phyloP scores from a whole-genome alignment of 2,329 filamentous ascomycete genomes.

The Phyllosticta ampelicida region DNA sequence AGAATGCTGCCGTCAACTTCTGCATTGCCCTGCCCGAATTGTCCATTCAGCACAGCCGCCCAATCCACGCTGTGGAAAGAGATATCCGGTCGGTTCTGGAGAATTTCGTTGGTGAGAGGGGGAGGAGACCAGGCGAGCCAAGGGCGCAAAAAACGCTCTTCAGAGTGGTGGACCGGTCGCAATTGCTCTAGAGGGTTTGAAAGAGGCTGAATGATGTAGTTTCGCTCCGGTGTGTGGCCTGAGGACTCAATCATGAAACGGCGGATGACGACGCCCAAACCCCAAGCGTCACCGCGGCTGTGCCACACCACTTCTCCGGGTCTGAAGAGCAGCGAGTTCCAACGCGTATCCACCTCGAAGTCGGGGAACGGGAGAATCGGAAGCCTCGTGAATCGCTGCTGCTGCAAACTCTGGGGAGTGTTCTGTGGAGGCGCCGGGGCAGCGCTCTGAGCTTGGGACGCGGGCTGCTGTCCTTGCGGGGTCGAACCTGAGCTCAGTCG shows the following conservation, averaged over 20 bases:
- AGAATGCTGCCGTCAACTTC: slow-evolving; percentile 49
- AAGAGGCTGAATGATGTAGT: slow-evolving; percentile 39
- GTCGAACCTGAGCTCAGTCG: background rate
- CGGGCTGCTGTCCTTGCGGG: background rate
- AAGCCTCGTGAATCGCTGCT: background rate
- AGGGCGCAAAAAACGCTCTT: slow-evolving; percentile 38
- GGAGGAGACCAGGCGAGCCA: slow-evolving; percentile 51
- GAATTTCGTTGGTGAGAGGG: slow-evolving; percentile 33
- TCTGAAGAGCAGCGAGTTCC: slow-evolving; percentile 40
- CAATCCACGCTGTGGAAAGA: slow-evolving; percentile 43
- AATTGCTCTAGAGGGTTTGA: slow-evolving; percentile 35
- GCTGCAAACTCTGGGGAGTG: background rate
- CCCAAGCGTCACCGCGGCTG: slow-evolving; percentile 41
- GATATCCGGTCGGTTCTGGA: slow-evolving; percentile 31
- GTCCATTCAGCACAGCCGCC: slow-evolving; percentile 25
- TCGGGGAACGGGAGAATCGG: slow-evolving; percentile 30
- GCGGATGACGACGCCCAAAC: slow-evolving; percentile 40
- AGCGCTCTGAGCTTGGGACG: background rate
- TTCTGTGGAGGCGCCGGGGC: background rate
- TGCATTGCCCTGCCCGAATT: slow-evolving; percentile 38
- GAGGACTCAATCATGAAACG: slow-evolving; percentile 30
- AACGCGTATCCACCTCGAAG: slow-evolving; percentile 39
- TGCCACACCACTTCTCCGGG: slow-evolving; percentile 49
- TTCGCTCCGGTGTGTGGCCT: slow-evolving; percentile 18
- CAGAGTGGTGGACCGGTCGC: slow-evolving; percentile 31